Evolutionary conservation across 805 yeast species (phyloP).

Genomic region (Starmerella potacharoeniae): DNA sequence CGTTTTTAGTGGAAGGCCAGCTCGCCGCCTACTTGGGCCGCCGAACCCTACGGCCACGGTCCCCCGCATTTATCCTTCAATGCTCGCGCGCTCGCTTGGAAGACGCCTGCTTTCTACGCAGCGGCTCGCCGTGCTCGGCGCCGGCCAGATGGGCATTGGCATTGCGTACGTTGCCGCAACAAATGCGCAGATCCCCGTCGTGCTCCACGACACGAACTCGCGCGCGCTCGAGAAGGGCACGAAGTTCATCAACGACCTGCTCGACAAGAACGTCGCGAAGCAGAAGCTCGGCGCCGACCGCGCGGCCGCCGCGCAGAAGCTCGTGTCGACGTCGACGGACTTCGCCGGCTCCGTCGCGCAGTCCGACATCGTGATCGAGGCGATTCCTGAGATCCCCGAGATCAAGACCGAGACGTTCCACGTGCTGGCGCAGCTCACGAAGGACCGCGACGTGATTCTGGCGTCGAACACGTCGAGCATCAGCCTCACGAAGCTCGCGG

Average conservation of each 20-base stretch:
- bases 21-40: neutral
- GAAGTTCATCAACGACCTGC: slow-evolving; percentile 30
- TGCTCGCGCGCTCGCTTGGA: neutral
- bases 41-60: too few species aligned
- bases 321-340: slow-evolving; percentile 23
- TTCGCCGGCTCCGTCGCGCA: slow-evolving; percentile 23
- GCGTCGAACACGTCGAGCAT: slow-evolving; percentile 37
- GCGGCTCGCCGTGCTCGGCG: slow-evolving; percentile 27
- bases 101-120: slow-evolving; percentile 12
- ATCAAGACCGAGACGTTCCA: slow-evolving; percentile 30
- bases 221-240: slow-evolving; percentile 28
- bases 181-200: slow-evolving; percentile 30
- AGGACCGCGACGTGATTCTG: slow-evolving; percentile 26
- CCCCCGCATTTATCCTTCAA: too few species aligned
- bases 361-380: slow-evolving; percentile 34
- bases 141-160: slow-evolving; percentile 38
- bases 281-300: slow-evolving; percentile 27
- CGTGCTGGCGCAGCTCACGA: slow-evolving; percentile 25
- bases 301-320: slow-evolving; percentile 25
- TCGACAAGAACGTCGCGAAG: slow-evolving; percentile 31
- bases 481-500: slow-evolving; percentile 35
- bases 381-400: slow-evolving; percentile 34
- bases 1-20: neutral
- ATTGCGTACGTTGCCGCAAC: slow-evolving; percentile 35
- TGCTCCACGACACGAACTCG: slow-evolving; percentile 29